A percentile compares a stretch with the other conserved stretches of the same genome.
Evolutionary conservation across 768 basidiomycete species (phyloP).

Genomic region (Termitomyces sp.): DNA sequence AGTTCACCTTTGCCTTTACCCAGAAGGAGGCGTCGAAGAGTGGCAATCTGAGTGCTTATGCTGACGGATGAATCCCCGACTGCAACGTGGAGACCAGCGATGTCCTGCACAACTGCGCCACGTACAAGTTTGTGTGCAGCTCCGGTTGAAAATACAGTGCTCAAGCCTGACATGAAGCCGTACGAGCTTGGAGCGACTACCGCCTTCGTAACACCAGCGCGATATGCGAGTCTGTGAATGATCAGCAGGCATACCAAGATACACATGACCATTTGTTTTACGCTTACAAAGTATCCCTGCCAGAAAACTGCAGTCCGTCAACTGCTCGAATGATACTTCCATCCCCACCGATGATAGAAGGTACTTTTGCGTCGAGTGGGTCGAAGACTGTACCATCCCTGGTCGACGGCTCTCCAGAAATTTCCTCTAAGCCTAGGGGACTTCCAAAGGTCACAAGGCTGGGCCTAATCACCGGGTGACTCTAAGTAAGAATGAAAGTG

Average conservation of each 20-base stretch:
- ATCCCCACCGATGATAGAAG: slow-evolving; percentile 46
- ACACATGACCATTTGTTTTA: background rate
- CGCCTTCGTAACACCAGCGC: slow-evolving; percentile 52
- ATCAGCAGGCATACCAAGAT: background rate
- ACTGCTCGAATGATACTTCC: slow-evolving; percentile 49
- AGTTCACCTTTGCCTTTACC: slow-evolving; percentile 31
- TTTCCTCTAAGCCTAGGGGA: slow-evolving; percentile 64
- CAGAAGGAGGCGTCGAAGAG: slow-evolving; percentile 60
- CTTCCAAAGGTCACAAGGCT: slow-evolving; percentile 69
- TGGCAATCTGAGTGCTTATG: slow-evolving; percentile 75
- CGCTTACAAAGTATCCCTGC: slow-evolving; percentile 67
- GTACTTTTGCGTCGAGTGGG: slow-evolving; percentile 37
- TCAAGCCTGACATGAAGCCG: slow-evolving; percentile 60
- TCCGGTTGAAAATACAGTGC: slow-evolving; percentile 57
- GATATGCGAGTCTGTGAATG: slow-evolving; percentile 53
- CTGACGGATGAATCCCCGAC: slow-evolving; percentile 45
- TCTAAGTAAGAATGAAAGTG: background rate
- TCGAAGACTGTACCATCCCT: slow-evolving; percentile 60
- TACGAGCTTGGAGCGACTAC: slow-evolving; percentile 51
- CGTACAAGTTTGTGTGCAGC: slow-evolving; percentile 54
- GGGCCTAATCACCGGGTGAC: slow-evolving; percentile 21
- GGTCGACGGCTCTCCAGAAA: slow-evolving; percentile 60
- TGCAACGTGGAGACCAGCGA: slow-evolving; percentile 60
- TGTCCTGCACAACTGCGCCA: slow-evolving; percentile 58
- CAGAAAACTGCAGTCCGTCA: slow-evolving; percentile 65